Base-by-base conservation (phyloP, 192 early-diverging fungal genomes). In the Backusella luteola region DNA sequence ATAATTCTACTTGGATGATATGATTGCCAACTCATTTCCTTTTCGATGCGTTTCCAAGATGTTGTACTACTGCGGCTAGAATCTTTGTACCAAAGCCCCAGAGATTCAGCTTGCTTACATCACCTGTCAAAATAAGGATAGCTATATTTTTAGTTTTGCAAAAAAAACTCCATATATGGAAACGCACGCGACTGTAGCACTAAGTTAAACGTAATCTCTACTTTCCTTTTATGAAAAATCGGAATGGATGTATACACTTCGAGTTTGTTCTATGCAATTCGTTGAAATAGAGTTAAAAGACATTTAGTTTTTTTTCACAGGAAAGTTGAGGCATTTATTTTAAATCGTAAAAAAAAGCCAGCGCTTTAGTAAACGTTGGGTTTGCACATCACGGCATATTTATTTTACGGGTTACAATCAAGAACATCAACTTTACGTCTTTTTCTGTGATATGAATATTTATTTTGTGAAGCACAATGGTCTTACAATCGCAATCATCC, bases 121-220 rank as follows among this genome's bases (percentile, higher is more conserved):
- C 56, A 63, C 56, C 56, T 63, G 56, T 63, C 56, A 63, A 63
- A 63, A 63, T 63, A 63, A 63, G 56, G 56, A 63, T 63, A 63
- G 56, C 11, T 29, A 29, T 63, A 63, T 63, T 63, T 63, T 63
- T 63, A 63, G 56, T 29, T 29, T 63, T 14, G 29, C 2, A 63
- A 63, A 63, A 53, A 14, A 63, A 63, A 12, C 7, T 63, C 56
- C 56, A 63, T 29, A 63, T 29, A 63, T 63, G 56, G 56, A 63
- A 63, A 63, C 56, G 56, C 56, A 63, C 56, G 56, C 56, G 56
- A 63, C 56, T 63, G 56, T 63, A 26, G 56, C 23, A 63, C 56
- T 29, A 12, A 63, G 56, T 26, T 63, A 63, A 63, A 63, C 56
- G 56, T 63, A 63, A 63, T 63, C 56, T 63, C 12, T 29, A 12